Evolutionary conservation across 2,329 filamentous ascomycete species (phyloP).

Genomic region (Trichophyton verrucosum): DNA sequence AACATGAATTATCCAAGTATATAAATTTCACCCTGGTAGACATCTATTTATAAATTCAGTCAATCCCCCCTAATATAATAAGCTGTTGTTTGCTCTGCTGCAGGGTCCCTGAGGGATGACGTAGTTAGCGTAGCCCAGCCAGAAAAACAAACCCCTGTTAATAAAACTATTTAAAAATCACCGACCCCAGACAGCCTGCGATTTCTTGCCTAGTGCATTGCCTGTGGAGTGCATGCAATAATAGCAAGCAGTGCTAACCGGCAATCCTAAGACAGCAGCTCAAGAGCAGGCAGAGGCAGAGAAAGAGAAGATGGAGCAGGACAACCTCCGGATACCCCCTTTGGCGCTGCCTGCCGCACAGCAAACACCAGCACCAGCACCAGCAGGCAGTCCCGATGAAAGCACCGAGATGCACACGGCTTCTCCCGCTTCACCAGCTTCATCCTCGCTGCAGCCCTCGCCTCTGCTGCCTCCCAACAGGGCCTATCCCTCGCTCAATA

Average conservation of each 20-base stretch:
- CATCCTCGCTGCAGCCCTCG: not conserved
- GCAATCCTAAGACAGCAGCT: not conserved
- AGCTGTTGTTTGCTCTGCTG: not conserved
- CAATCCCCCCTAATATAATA: not conserved
- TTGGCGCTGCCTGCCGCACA: not conserved
- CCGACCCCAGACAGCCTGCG: not conserved
- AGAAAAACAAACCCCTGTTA: constrained; percentile 2
- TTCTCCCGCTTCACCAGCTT: constrained; percentile 3
- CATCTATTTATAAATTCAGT: not conserved
- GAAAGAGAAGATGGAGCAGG: not conserved
- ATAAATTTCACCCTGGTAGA: not conserved
- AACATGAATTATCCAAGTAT: not conserved
- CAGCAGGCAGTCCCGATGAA: not conserved
- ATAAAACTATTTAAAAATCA: not conserved
- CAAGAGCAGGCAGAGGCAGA: not conserved
- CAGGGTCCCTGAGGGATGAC: not conserved
- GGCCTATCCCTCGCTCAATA: not conserved
- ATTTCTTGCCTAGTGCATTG: not conserved
- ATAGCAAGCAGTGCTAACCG: not conserved
- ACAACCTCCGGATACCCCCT: constrained; percentile 1
- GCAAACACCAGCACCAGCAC: not conserved
- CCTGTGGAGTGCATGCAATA: not conserved
- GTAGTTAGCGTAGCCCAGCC: not conserved
- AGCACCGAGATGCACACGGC: constrained; percentile 2
- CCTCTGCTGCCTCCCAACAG: not conserved